Percentiles rank a stretch among this genome's conserved stretches.
These are phyloP conservation scores for Fomitiporia mediterranea DNA, from an alignment of 1,284 basidiomycete species.

Conservation along the genomic window DNA sequence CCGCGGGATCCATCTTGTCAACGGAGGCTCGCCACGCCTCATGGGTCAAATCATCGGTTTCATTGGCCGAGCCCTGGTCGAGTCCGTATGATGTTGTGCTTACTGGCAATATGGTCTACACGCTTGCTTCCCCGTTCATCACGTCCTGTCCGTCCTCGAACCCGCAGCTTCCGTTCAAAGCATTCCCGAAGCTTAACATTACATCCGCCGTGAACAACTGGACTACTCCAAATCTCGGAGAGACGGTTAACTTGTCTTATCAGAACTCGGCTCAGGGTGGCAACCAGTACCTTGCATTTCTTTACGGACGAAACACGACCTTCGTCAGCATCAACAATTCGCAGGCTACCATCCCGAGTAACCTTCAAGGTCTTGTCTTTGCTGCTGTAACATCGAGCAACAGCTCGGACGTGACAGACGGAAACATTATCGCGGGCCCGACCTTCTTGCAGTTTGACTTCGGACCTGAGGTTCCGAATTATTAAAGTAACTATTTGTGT, in stretches of 20 bases:
- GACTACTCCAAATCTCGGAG: neutral
- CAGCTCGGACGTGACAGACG: conserved; percentile 24
- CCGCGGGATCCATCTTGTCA: conserved; percentile 39
- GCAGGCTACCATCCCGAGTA: conserved; percentile 28
- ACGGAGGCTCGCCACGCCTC: conserved; percentile 44
- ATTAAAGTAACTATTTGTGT: neutral
- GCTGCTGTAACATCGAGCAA: conserved; percentile 23
- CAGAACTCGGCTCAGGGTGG: conserved; percentile 25
- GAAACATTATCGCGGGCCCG: conserved; percentile 35
- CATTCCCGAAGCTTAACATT: conserved; percentile 34
- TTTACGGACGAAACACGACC: conserved; percentile 33
- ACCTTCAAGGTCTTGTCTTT: conserved; percentile 25
- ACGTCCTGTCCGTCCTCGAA: conserved; percentile 33
- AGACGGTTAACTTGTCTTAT: conserved; percentile 30
- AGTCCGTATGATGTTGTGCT: conserved; percentile 43
- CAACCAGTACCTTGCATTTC: conserved; percentile 36
- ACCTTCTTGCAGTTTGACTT: conserved; percentile 25
- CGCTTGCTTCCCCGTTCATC: conserved; percentile 32
- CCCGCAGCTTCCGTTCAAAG: conserved; percentile 35
- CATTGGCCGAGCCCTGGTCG: conserved; percentile 47
- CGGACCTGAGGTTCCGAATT: neutral
- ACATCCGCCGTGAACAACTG: conserved; percentile 23
- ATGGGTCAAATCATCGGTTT: conserved; percentile 49
- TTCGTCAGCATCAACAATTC: conserved; percentile 32
- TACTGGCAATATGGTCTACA: conserved; percentile 28